These are phyloP conservation scores for Melampsora americana DNA, from an alignment of 1,284 basidiomycete species.

Conservation along the genomic window DNA sequence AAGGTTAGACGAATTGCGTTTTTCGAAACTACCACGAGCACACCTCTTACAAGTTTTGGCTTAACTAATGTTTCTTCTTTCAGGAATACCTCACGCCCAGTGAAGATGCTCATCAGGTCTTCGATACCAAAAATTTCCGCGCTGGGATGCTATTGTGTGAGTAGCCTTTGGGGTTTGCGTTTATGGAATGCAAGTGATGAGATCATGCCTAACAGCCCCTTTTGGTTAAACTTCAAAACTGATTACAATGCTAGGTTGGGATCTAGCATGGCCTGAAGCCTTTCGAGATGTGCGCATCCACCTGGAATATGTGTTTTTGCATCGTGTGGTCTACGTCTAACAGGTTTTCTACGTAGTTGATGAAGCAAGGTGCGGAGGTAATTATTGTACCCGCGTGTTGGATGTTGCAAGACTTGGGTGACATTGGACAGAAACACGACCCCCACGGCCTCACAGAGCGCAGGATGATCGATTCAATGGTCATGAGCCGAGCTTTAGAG, in stretches of 20 bases:
- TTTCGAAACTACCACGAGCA: no score
- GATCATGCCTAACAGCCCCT: background rate
- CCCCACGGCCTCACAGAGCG: slow-evolving; percentile 1
- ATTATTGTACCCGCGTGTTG: slow-evolving; percentile 30
- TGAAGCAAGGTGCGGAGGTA: slow-evolving; percentile 26
- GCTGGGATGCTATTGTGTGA: slow-evolving; percentile 28
- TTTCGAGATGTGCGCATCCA: slow-evolving; percentile 9
- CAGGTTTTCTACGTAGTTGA: background rate
- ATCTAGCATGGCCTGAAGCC: slow-evolving; percentile 40
- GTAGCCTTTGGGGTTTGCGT: background rate
- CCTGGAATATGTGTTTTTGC: background rate
- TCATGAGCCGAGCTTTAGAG: slow-evolving; percentile 13
- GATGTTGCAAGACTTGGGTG: slow-evolving; percentile 12
- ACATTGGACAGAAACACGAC: slow-evolving; percentile 17
- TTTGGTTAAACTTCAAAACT: background rate
- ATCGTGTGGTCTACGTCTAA: background rate
- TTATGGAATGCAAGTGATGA: background rate
- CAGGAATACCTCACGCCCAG: slow-evolving; percentile 27
- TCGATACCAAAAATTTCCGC: slow-evolving; percentile 6
- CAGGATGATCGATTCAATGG: slow-evolving; percentile 18
- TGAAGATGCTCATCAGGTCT: slow-evolving; percentile 12
- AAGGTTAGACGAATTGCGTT: no score
- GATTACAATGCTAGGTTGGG: slow-evolving; percentile 20
- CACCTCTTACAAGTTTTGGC: no score
- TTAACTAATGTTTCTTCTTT: background rate